A percentile compares a stretch with the other conserved stretches of the same genome.
phyloP scores from a whole-genome alignment of 306 rosid genomes.

The Pyrus pyrifolia region DNA sequence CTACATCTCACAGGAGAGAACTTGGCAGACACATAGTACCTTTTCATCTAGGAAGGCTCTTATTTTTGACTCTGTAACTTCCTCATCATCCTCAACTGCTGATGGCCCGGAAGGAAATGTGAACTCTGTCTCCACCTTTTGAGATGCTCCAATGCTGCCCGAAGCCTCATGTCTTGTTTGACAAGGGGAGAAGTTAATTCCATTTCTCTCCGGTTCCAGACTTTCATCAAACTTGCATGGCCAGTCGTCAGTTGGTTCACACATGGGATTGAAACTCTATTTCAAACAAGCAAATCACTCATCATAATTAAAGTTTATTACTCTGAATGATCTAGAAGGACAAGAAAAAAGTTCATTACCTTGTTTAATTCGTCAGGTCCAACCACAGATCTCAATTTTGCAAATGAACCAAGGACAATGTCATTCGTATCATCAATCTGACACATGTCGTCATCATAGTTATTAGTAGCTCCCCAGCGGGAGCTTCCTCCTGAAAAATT shows the following conservation, averaged over 20 bases:
- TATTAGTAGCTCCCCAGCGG: constrained; percentile 41
- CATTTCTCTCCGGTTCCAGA: constrained; percentile 36
- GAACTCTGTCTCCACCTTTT: constrained; percentile 34
- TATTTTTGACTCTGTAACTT: constrained; percentile 79
- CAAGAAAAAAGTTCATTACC: constrained; percentile 32
- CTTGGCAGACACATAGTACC: constrained; percentile 30
- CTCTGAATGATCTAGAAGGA: constrained; percentile 12
- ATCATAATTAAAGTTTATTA: constrained; percentile 14
- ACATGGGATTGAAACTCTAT: constrained; percentile 80
- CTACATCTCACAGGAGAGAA: neutral
- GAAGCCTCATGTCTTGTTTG: constrained; percentile 30
- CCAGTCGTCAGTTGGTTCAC: constrained; percentile 71
- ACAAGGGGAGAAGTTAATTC: constrained; percentile 33
- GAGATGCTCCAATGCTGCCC: constrained; percentile 26
- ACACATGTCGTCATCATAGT: constrained; percentile 76
- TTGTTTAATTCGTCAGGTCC: constrained; percentile 46
- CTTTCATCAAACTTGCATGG: constrained; percentile 50
- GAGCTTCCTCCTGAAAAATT: constrained; percentile 34
- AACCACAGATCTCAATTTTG: constrained; percentile 36
- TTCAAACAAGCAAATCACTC: constrained; percentile 21
- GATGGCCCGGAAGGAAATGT: constrained; percentile 52
- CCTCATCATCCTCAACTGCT: constrained; percentile 75
- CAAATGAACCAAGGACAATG: constrained; percentile 40
- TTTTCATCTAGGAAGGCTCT: constrained; percentile 80
- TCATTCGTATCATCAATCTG: constrained; percentile 69